Conservation (phyloP, 495 filamentous ascomycete genomes). For the Haplographium delicatum region DNA sequence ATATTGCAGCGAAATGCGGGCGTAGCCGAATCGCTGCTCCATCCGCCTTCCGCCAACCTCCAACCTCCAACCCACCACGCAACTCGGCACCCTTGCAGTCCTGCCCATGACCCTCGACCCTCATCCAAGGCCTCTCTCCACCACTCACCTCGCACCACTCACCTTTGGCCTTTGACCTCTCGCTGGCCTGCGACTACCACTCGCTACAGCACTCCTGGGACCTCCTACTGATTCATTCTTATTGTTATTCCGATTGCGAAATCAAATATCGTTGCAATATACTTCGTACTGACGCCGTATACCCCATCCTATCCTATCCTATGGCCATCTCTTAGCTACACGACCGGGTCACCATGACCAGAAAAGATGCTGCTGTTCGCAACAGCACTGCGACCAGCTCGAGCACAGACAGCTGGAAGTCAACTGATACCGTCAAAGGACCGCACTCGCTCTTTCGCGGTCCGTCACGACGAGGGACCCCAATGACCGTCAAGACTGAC, state of each 20-base stretch:
- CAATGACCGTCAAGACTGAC: constrained; percentile 52
- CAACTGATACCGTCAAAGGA: constrained; percentile 50
- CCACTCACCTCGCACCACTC: background rate
- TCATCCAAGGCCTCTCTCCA: background rate
- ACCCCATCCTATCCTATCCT: constrained; percentile 4
- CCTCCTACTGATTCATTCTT: too few relatives aligned
- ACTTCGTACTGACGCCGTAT: too few relatives aligned
- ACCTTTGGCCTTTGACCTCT: background rate
- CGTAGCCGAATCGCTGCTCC: background rate
- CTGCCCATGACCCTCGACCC: background rate
- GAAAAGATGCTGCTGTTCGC: constrained; percentile 48
- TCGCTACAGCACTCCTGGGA: too few relatives aligned
- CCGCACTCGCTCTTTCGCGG: constrained; percentile 32
- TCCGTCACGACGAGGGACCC: constrained; percentile 40
- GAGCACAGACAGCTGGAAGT: constrained; percentile 52
- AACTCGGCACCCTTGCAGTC: background rate
- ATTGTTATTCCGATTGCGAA: too few relatives aligned
- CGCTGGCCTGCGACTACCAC: too few relatives aligned
- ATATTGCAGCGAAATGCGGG: background rate
- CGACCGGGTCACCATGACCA: constrained; percentile 45
- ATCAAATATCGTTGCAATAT: too few relatives aligned
- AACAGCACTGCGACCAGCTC: constrained; percentile 61
- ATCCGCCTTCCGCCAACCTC: background rate
- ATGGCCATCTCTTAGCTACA: constrained; percentile 22
- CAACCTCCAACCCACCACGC: background rate